A percentile compares a stretch with the other conserved stretches of the same genome.
Evolutionary conservation across 2,329 filamentous ascomycete genomes (phyloP).

Genomic region (Paracoccidioides lutzii): DNA sequence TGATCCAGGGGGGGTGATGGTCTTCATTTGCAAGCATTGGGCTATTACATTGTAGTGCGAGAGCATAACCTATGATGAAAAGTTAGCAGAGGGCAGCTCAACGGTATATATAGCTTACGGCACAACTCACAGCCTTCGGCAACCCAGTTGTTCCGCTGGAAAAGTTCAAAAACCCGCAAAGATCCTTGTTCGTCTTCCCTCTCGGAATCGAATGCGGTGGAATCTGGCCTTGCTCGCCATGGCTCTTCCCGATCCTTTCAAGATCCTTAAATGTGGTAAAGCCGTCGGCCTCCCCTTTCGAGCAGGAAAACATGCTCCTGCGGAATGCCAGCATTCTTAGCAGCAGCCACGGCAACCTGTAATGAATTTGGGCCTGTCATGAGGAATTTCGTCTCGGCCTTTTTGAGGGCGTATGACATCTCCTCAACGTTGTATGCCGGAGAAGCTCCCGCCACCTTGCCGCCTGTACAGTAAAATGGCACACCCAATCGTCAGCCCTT

Average conservation of each 20-base stretch:
- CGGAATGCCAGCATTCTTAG: conserved; percentile 40
- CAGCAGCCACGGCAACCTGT: conserved; percentile 41
- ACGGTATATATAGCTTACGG: not conserved
- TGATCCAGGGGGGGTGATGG: conserved; percentile 38
- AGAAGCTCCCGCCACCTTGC: conserved; percentile 46
- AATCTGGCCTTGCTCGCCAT: conserved; percentile 31
- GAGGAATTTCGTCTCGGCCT: conserved; percentile 41
- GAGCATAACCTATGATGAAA: conserved; percentile 36
- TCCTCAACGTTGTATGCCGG: conserved; percentile 54
- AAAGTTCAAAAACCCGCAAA: conserved; percentile 34
- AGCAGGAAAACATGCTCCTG: conserved; percentile 40
- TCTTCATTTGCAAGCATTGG: conserved; percentile 48
- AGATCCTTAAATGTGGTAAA: conserved; percentile 28
- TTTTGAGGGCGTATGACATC: conserved; percentile 49
- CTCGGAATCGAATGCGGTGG: conserved; percentile 36
- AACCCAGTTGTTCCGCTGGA: conserved; percentile 39
- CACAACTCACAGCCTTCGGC: conserved; percentile 32
- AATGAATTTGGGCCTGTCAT: conserved; percentile 41
- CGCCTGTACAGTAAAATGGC: conserved; percentile 17
- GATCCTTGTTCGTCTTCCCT: conserved; percentile 43
- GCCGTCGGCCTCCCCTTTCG: conserved; percentile 37
- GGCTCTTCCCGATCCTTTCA: conserved; percentile 14
- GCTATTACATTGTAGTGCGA: conserved; percentile 43
- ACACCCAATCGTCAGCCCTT: not conserved
- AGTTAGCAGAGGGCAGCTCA: not conserved